Conservation (phyloP, 148 eudicot genomes). For the Fagopyrum tataricum region DNA sequence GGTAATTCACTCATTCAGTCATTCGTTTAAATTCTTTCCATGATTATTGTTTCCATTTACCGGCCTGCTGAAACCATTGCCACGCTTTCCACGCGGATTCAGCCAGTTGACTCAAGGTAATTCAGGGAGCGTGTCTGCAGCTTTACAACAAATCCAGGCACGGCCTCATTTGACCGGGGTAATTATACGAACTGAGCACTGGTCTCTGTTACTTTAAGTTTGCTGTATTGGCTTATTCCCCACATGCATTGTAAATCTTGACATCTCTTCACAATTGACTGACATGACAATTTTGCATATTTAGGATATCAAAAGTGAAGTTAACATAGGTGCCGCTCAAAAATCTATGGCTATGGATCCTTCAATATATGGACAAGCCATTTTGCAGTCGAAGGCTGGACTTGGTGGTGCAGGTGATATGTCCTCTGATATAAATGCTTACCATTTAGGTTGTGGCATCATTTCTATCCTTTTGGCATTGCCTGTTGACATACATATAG, state of each 20-base stretch:
- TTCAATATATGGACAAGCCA: constrained; percentile 88
- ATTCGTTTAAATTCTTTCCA: not conserved
- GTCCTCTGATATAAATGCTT: not conserved
- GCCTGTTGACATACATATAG: not conserved
- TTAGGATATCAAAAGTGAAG: constrained; percentile 81
- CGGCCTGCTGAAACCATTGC: constrained; percentile 15
- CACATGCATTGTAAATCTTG: not conserved
- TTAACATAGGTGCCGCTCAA: constrained; percentile 61
- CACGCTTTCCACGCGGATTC: constrained; percentile 37
- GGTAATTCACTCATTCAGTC: constrained; percentile 31
- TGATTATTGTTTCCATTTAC: not conserved
- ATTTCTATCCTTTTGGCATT: not conserved
- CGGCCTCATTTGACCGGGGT: constrained; percentile 67
- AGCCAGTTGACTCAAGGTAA: constrained; percentile 85
- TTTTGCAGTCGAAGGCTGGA: constrained; percentile 92
- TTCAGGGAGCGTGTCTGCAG: constrained; percentile 74
- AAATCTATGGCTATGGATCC: constrained; percentile 90
- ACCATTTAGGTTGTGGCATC: not conserved
- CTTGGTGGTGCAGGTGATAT: constrained; percentile 69
- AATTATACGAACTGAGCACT: constrained; percentile 16
- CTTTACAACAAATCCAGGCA: constrained; percentile 92
- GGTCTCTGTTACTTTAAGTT: not conserved
- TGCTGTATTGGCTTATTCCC: not conserved
- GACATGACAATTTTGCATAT: constrained; percentile 9
- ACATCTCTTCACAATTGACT: not conserved